Base-by-base conservation (phyloP, 2,329 filamentous ascomycete genomes). In the Beauveria brongniartii region DNA sequence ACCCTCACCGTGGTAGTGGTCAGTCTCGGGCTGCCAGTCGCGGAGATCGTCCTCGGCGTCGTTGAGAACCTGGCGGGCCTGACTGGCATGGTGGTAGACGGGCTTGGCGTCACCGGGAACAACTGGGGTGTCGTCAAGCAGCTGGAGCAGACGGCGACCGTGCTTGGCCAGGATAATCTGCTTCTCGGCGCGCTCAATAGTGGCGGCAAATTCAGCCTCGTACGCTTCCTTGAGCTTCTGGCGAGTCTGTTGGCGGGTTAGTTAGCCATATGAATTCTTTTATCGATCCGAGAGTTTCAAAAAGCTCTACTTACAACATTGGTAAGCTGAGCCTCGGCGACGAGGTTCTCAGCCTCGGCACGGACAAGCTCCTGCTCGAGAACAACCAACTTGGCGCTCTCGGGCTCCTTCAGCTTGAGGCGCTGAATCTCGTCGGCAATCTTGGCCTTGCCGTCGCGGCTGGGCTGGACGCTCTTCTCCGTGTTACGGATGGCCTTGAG, bases 221-320 rank as follows among this genome's bases (percentile, higher is more conserved):
- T 93, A 97, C 26, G 94, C 91, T 75, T 97, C 91, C 77, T 96
- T 97, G 76, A 99, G 82, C 77, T 97, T 97, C 75, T 94, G 90
- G 62, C 94, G 90, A 41, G 94, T 97, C 90, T 94, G 64, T 44
- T 28, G 18, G 1, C 20, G 28, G 3, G 6, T 1, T 14, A 63
- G 69, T 24, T 67, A 65, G 44, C 18, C 18, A 26, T 4, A 44
- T 28, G 8, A 41, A 1, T 16, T 10, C 26, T 6, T 9, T 30
- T 34, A 18, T 26, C 9, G 22, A 5, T 6, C 5, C 47, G 3
- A 18, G 7, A 55, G 12, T 12, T 18, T 0, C 30, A 18, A n/a
- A 18, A 20, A 30, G 18, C 20, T 26, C 4, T 43, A 82, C 88
- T 63, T 78, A 95, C 91, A 67, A 96, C 86, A 73, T 99, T 99